Evolutionary conservation across 345 rosid genomes (phyloP), one percentile per base, ranked within the genome.

Genomic region (Triadica sebifera): DNA sequence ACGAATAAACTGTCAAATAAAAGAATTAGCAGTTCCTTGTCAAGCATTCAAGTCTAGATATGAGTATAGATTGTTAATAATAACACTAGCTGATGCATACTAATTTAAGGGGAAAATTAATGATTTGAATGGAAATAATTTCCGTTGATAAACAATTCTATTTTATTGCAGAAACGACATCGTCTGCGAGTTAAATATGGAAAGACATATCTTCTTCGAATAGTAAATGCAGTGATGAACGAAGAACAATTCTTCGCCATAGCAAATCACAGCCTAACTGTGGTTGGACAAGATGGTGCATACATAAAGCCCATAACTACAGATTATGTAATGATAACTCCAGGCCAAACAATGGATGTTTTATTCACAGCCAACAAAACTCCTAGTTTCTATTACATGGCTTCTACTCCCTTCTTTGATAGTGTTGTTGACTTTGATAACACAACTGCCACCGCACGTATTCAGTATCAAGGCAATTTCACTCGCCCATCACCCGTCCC

Each of bases 251-350:
- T 88, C 78, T 84, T 85, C 72, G 67, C 74, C 9, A 71, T 86
- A 29, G 81, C 82, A 9, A 70, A 83, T 0, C 92, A 88, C 73
- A 70, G 38, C 0, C 75, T 89, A 39, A 83, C 85, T 0, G 83
- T 84, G 4, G 83, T 86, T 0, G 83, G 81, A 3, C 47, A 78
- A 1, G 94, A 88, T 24, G 94, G 82, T 22, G 64, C 71, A 67
- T 88, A 89, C 84, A 77, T 79, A 34, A 89, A 84, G 43, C 89
- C 87, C 17, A 24, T 86, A 20, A 71, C 72, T 4, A 25, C 49
- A 3, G 60, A 16, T 0, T 73, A 72, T 69, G 43, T 81, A 13
- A 45, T 56, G 29, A 75, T 79, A 7, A 24, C 79, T 10, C 76
- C 85, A 0, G 87, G 87, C 0, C 85, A 82, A 65, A 79, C 87